Base-by-base conservation (phyloP, 2,329 filamentous ascomycete genomes). In the Chaetoscypha palmicola region DNA sequence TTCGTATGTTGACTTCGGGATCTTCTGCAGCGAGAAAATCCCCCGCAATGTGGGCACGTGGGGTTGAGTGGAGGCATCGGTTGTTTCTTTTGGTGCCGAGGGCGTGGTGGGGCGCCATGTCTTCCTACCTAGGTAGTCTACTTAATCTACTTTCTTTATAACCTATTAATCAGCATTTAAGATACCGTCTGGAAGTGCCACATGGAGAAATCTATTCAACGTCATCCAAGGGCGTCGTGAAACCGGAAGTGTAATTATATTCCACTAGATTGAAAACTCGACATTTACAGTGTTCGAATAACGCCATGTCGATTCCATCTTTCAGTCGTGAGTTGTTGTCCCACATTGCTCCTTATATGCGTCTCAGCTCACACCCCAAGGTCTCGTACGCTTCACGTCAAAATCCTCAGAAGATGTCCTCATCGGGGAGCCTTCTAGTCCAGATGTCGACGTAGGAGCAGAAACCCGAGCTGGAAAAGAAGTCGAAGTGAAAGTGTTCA, bases 311-410 rank as follows among this genome's bases (percentile, higher is more conserved):
- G 28, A 47, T 46, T 16, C 42, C 49, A 36, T 50, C 54, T 23
- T 57, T 57, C 38, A 47, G 38, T 38, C 54, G 53, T 56, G 47
- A 43, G 52, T 48, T 10, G 12, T 31, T n/a, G 12, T 31, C 26
- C 21, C 41, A 31, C 3, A 4, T 14, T 32, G 14, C 7, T 4
- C 2, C 3, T 28, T n/a, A 5, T 9, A 12, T 8, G 35, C 30
- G 23, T 28, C 38, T 49, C 12, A 47, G n/a, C n/a, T n/a, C n/a
- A n/a, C n/a, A n/a, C n/a, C 28, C 24, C 41, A 41, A 79, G 76
- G 76, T 59, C 70, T 81, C 46, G 74, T 79, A 52, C 74, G 77
- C 41, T 80, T 81, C 54, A 59, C 72, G 14, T 72, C 77, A 41
- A 73, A 70, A 55, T 70, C 68, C 4, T 68, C 72, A 37, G 61